Base-by-base conservation (phyloP, 495 filamentous ascomycete genomes). In the Trichocladium uniseriatum region DNA sequence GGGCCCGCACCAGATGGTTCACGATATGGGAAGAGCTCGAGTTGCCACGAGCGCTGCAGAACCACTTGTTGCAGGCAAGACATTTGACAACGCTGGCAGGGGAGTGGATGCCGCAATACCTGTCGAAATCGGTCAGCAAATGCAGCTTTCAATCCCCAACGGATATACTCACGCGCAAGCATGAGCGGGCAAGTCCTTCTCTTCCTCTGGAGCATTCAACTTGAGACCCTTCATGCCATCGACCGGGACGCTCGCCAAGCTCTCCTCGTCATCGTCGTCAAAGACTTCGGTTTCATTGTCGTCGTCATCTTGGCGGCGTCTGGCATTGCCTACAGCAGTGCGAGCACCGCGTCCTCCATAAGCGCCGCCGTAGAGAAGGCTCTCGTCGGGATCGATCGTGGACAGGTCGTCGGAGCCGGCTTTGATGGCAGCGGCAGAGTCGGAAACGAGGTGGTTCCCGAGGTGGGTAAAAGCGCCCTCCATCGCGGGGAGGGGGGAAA, bases 51-150 rank as follows among this genome's bases (percentile, higher is more conserved):
- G 92, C 89, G 64, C 92, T 97, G 71, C 92, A 99, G 65, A 99
- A 99, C 92, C 92, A 99, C 62, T 99, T 99, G 72, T 78, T 88
- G 69, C 92, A 99, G 42, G 83, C 76, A 44, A 99, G 76, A 62
- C 92, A 99, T 68, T 95, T 96, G 45, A 97, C 92, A 45, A 97
- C 94, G 54, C 88, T 90, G 61, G 84, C 83, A 10, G 91, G 80
- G 52, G 92, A 94, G 67, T 99, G 92, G 53, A 99, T 99, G 46
- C 92, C 92, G 61, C 92, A 99, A 66, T 99, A 98, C 42, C 88
- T 94, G 57, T 16, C 45, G 22, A 57, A 19, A 38, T 45, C 10
- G 51, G 57, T 45, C 48, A 32, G 38, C 31, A 45, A 36, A 32
- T 10, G 9, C 31, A 11, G 43, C 21, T 42, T 29, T 15, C 15